Evolutionary conservation across 345 rosid species (phyloP).

Genomic region (Kandelia obovata): DNA sequence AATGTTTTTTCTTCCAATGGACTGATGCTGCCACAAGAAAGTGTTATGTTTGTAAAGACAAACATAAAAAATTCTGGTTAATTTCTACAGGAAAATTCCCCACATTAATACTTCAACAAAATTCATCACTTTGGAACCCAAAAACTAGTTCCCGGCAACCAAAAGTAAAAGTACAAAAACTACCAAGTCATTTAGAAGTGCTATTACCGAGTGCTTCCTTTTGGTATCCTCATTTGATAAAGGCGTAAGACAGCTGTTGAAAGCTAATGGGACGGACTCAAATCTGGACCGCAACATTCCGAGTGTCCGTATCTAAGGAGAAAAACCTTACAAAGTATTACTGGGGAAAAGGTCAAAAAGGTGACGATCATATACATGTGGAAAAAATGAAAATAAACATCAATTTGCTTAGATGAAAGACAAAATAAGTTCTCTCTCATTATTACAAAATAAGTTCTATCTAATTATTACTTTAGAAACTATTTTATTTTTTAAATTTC

Average conservation of each 20-base stretch:
- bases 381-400: too few relatives aligned
- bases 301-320: slow-evolving; percentile 75
- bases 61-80: slow-evolving; percentile 4
- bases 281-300: slow-evolving; percentile 96
- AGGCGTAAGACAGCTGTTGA: slow-evolving; percentile 66
- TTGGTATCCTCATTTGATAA: slow-evolving; percentile 29
- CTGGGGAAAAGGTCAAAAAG: slow-evolving; percentile 12
- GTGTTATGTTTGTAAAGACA: slow-evolving; percentile 15
- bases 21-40: slow-evolving; percentile 52
- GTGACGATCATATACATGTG: background rate
- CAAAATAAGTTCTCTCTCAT: too few relatives aligned
- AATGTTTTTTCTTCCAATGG: slow-evolving; percentile 43
- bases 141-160: background rate
- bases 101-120: background rate
- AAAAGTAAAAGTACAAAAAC: background rate
- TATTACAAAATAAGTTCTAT: too few relatives aligned
- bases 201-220: slow-evolving; percentile 37
- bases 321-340: slow-evolving; percentile 19
- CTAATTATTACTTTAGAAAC: too few relatives aligned
- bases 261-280: slow-evolving; percentile 61
- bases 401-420: too few relatives aligned
- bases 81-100: background rate
- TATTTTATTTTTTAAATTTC: too few relatives aligned
- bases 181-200: slow-evolving; percentile 11
- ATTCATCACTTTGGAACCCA: background rate